Evolutionary conservation across 495 filamentous ascomycete species (phyloP), one percentile per base, ranked within the genome.

Genomic region (Parathielavia hyrcaniae): DNA sequence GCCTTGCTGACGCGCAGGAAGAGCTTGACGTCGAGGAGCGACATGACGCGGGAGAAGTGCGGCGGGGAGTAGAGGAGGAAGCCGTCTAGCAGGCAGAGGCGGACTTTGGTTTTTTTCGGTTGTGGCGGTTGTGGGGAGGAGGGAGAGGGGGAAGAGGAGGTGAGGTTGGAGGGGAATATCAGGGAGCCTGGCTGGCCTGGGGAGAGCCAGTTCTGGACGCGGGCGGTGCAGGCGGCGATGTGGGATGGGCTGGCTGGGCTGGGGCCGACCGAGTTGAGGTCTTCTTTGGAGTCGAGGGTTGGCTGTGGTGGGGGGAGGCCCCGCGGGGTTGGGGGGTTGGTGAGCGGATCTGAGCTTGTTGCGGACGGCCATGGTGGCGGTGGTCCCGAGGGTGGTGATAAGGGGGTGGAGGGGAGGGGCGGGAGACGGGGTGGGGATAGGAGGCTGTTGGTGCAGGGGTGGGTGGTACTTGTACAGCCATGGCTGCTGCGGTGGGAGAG

Each of bases 11-110:
- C 85, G 0, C 83, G 80, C 10, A 97, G 71, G 59, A 98, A 89
- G 11, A 97, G 71, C 59, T 81, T 85, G 16, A 91, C 66, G 65
- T 95, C 85, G 17, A 95, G 81, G 1, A 79, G 68, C 0, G 73
- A 61, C 22, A 84, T 78, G 7, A 90, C 68, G 20, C 57, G 19
- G 12, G 58, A 53, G 59, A 74, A 48, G 35, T 34, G 30, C 8
- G 30, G 72, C 0, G 75, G 70, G 5, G 76, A 73, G 71, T 86
- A 96, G 1, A 97, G 79, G 19, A 97, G 77, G 67, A 97, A 96
- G 0, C 92, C 92, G 61, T 97, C 92, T 2, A 87, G 71, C 53
- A 88, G 71, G 62, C 73, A 91, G 56, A 82, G 46, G 9, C 17
- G 53, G 12, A 20, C 41, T 23, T 50, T 50, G 1, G 43, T 2